phyloP scores from a whole-genome alignment of 192 early-diverging fungal species.

The Backusella tuberculispora region DNA sequence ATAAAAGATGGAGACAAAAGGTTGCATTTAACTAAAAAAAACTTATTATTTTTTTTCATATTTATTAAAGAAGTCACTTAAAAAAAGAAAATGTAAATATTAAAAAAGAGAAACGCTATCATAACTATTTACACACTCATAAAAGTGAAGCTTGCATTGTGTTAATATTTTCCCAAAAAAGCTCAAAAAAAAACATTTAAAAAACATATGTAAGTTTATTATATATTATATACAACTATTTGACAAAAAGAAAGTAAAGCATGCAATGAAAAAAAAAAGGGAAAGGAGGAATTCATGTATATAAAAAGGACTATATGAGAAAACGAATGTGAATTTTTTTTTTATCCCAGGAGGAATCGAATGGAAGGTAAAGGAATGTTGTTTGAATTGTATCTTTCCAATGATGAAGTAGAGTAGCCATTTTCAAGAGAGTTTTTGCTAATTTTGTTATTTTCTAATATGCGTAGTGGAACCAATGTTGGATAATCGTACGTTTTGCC shows the following conservation, averaged over 20 bases:
- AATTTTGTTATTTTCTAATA: constrained; percentile 7
- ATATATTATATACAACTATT: constrained; percentile 15
- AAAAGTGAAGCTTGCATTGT: not conserved
- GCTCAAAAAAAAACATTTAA: not conserved
- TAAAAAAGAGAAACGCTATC: not conserved
- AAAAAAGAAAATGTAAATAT: constrained; percentile 1
- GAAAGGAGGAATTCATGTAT: not conserved
- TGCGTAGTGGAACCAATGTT: not conserved
- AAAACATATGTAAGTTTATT: not conserved
- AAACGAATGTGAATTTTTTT: not conserved
- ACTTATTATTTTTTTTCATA: not conserved
- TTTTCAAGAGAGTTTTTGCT: constrained; percentile 2
- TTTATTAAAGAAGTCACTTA: not conserved
- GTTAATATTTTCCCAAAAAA: constrained; percentile 11
- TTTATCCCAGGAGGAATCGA: constrained; percentile 25
- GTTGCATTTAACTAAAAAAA: not conserved
- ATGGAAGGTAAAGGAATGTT: constrained; percentile 29
- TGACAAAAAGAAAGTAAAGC: constrained; percentile 7
- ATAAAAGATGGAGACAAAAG: not conserved
- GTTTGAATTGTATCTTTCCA: not conserved
- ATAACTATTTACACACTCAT: not conserved
- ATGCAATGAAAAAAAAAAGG: not conserved
- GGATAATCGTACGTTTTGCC: not conserved
- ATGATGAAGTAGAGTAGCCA: not conserved
- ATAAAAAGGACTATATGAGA: not conserved